Evolutionary conservation across 179 eudicot genomes (phyloP).

Genomic region (Kewa caespitosa): DNA sequence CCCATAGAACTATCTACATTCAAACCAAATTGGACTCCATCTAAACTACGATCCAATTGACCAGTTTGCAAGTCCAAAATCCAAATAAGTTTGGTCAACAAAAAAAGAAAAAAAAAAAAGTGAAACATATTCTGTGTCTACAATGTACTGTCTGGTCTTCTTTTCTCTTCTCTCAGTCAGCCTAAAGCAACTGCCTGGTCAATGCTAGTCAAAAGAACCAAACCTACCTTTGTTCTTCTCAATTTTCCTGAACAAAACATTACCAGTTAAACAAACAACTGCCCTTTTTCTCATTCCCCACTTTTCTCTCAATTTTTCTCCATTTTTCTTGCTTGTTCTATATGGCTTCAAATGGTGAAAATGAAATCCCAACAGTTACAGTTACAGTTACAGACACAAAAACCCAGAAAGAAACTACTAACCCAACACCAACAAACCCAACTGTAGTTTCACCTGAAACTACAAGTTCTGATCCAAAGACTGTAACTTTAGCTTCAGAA

Average conservation of each 20-base stretch:
- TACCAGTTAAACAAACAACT: conserved; percentile 11
- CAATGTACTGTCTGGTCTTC: background rate
- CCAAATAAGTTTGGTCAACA: conserved; percentile 1
- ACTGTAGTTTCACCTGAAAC: conserved; percentile 10
- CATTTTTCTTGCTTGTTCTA: background rate
- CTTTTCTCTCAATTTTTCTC: background rate
- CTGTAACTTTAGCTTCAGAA: background rate
- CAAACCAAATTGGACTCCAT: no score
- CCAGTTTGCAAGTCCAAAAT: no score
- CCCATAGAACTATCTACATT: no score
- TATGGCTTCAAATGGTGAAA: conserved; percentile 25
- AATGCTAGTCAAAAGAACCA: conserved; percentile 35
- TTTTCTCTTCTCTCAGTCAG: conserved; percentile 18
- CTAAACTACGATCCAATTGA: no score
- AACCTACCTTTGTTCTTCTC: conserved; percentile 8
- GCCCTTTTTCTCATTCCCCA: background rate
- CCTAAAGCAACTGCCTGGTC: conserved; percentile 40
- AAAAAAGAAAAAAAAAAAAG: background rate
- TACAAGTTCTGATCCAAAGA: conserved; percentile 11
- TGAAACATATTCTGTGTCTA: no score
- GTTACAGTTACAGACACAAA: conserved; percentile 19
- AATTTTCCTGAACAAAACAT: background rate
- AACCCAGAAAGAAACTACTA: conserved; percentile 16
- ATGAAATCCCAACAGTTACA: conserved; percentile 7
- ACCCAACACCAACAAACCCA: conserved; percentile 10